A percentile compares a stretch with the other conserved stretches of the same genome.
These are phyloP conservation scores for Vigna nakashimae DNA, from an alignment of 306 rosid species.

Conservation along the genomic window DNA sequence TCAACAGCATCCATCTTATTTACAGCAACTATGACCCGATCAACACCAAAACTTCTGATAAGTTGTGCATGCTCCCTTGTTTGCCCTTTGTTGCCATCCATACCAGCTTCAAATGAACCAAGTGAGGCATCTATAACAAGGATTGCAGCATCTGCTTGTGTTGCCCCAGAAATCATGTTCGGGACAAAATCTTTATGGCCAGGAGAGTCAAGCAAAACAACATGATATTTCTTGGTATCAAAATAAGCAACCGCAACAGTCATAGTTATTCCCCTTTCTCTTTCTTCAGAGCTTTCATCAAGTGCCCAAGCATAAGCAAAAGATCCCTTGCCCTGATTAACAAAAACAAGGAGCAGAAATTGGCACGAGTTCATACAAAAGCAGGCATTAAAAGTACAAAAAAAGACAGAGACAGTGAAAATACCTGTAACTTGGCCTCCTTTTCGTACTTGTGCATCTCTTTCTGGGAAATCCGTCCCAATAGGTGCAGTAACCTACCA, in stretches of 20 bases:
- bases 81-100: slow-evolving; percentile 88
- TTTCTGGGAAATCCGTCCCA: slow-evolving; percentile 85
- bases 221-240: slow-evolving; percentile 88
- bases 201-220: slow-evolving; percentile 96
- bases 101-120: slow-evolving; percentile 94
- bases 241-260: slow-evolving; percentile 97
- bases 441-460: slow-evolving; percentile 98
- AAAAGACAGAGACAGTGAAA: slow-evolving; percentile 26
- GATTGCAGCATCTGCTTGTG: slow-evolving; percentile 97
- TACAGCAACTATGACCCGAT: slow-evolving; percentile 84
- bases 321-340: slow-evolving; percentile 91
- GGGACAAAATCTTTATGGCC: slow-evolving; percentile 99
- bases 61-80: slow-evolving; percentile 96
- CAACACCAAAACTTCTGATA: slow-evolving; percentile 97
- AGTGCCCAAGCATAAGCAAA: slow-evolving; percentile 98
- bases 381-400: slow-evolving; percentile 37
- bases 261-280: slow-evolving; percentile 99
- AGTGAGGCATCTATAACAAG: slow-evolving; percentile 90
- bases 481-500: slow-evolving; percentile 85
- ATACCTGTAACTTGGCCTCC: slow-evolving; percentile 88
- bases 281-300: slow-evolving; percentile 97
- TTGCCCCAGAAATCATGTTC: slow-evolving; percentile 97
- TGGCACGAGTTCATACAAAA: slow-evolving; percentile 27
- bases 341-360: slow-evolving; percentile 17
- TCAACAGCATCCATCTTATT: slow-evolving; percentile 95